Evolutionary conservation across 306 rosid species (phyloP).

Genomic region (Fragaria vesca): DNA sequence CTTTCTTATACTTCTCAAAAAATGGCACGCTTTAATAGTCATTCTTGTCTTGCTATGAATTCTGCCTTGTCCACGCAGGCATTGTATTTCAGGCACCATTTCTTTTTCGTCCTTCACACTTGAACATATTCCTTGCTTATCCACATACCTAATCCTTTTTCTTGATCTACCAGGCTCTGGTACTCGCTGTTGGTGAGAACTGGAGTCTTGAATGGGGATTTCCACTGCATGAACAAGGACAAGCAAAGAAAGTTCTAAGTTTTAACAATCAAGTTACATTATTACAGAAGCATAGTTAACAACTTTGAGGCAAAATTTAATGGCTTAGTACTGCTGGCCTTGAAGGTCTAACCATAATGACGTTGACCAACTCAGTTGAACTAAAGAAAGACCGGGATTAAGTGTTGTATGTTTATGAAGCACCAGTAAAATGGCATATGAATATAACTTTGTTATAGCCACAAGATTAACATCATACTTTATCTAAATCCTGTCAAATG

Average conservation of each 20-base stretch:
- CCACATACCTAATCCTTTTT: not conserved
- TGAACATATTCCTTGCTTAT: not conserved
- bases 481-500: not conserved
- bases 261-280: not conserved
- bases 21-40: not conserved
- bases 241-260: not conserved
- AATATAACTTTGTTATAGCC: not conserved
- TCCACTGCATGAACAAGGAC: not conserved
- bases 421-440: not conserved
- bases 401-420: not conserved
- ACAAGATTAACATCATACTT: not conserved
- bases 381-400: not conserved
- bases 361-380: slow-evolving; percentile 8
- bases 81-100: not conserved
- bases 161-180: not conserved
- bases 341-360: not conserved
- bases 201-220: not conserved
- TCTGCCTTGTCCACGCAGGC: slow-evolving; percentile 1
- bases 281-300: not conserved
- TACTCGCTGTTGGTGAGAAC: not conserved
- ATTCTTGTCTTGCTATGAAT: slow-evolving; percentile 7
- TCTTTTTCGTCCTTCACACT: not conserved
- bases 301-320: not conserved
- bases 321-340: too few relatives aligned
- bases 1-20: not conserved